A percentile compares a stretch with the other conserved stretches of the same genome.
phyloP scores from a whole-genome alignment of 805 yeast genomes.

The Torulaspora maleeae region DNA sequence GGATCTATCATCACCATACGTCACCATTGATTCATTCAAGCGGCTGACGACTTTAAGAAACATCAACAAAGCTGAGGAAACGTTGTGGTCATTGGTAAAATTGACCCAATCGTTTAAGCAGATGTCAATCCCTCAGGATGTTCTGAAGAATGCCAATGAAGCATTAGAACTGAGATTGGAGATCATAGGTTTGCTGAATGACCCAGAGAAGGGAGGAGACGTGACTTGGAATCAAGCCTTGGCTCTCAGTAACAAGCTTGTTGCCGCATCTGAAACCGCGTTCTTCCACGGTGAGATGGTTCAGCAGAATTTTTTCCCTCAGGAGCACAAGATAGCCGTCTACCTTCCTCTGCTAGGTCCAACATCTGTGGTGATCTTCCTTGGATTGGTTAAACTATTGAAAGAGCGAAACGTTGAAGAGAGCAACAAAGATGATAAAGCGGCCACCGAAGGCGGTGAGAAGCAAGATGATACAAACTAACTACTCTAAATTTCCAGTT shows the following conservation, averaged over 20 bases:
- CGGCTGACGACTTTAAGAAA: conserved; percentile 57
- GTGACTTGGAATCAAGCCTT: conserved; percentile 49
- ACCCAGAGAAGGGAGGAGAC: conserved; percentile 32
- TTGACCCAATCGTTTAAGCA: conserved; percentile 64
- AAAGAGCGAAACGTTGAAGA: conserved; percentile 32
- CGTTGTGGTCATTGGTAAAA: conserved; percentile 66
- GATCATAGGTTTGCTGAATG: conserved; percentile 28
- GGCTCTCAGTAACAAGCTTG: conserved; percentile 46
- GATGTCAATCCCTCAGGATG: conserved; percentile 78
- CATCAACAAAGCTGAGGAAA: conserved; percentile 57
- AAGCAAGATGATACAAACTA: not conserved
- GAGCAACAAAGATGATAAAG: conserved; percentile 3
- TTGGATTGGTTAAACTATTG: conserved; percentile 47
- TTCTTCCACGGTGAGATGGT: conserved; percentile 94
- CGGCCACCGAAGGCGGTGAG: not conserved
- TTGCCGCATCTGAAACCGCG: conserved; percentile 50
- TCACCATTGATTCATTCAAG: conserved; percentile 61
- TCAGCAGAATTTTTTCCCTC: conserved; percentile 91
- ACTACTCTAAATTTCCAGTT: not conserved
- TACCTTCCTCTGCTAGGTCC: conserved; percentile 91
- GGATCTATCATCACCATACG: conserved; percentile 43
- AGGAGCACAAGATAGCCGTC: conserved; percentile 92
- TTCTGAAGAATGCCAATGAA: conserved; percentile 50
- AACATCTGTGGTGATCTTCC: conserved; percentile 54
- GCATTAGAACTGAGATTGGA: conserved; percentile 44